phyloP scores from a whole-genome alignment of 441 rosid species.

The Dalechampia spathulata region DNA sequence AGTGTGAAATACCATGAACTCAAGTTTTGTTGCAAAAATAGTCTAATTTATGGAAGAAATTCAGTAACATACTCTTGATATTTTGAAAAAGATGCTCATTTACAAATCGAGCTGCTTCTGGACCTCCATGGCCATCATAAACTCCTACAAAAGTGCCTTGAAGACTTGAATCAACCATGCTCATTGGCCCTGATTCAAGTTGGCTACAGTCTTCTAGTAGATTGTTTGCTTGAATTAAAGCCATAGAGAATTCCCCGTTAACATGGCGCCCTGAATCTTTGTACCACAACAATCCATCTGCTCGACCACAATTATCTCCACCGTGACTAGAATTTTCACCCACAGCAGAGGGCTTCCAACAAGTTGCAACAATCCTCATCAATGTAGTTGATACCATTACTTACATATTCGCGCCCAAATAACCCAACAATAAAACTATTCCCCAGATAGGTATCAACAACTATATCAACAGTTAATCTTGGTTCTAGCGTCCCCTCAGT shows the following conservation, averaged over 20 bases:
- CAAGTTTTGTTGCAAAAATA: not conserved
- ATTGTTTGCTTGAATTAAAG: slow-evolving; percentile 80
- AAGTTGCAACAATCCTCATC: slow-evolving; percentile 64
- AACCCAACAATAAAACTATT: slow-evolving; percentile 48
- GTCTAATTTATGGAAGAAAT: no score
- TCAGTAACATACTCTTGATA: slow-evolving; percentile 51
- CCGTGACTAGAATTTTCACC: slow-evolving; percentile 59
- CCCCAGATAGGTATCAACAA: slow-evolving; percentile 31
- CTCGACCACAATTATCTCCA: slow-evolving; percentile 44
- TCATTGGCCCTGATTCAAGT: slow-evolving; percentile 83
- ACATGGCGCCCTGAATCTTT: slow-evolving; percentile 65
- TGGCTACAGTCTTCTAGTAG: slow-evolving; percentile 79
- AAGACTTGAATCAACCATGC: slow-evolving; percentile 61
- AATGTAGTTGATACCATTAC: slow-evolving; percentile 69
- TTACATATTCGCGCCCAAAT: slow-evolving; percentile 70
- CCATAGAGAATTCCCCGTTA: slow-evolving; percentile 88
- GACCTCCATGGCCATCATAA: slow-evolving; percentile 98
- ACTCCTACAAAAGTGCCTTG: slow-evolving; percentile 89
- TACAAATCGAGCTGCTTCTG: slow-evolving; percentile 73
- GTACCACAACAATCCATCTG: slow-evolving; percentile 80
- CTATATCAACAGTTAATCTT: slow-evolving; percentile 28
- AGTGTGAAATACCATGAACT: not conserved
- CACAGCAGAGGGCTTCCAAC: slow-evolving; percentile 75
- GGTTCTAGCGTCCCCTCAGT: slow-evolving; percentile 29
- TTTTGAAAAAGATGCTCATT: slow-evolving; percentile 59